Evolutionary conservation across 148 eudicot genomes (phyloP).

Genomic region (Chenopodium album): DNA sequence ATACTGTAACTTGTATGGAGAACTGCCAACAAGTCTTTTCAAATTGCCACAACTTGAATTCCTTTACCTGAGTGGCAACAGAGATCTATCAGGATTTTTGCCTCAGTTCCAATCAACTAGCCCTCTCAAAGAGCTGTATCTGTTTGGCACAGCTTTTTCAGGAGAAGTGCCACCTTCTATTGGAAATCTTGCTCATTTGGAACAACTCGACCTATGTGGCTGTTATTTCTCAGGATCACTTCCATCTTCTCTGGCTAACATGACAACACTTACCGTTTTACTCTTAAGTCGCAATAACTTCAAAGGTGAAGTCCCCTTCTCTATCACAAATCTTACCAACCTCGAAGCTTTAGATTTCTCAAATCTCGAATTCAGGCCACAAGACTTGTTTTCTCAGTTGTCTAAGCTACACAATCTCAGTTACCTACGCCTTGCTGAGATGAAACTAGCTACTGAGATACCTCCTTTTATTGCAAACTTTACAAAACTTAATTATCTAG

Average conservation of each 20-base stretch:
- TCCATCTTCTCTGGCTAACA: constrained; percentile 21
- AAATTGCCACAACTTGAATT: constrained; percentile 30
- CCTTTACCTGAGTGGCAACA: constrained; percentile 25
- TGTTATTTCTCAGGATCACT: constrained; percentile 27
- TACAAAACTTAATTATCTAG: constrained; percentile 10
- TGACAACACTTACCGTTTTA: constrained; percentile 14
- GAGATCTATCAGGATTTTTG: constrained; percentile 19
- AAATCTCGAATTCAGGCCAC: not conserved
- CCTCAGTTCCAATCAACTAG: constrained; percentile 21
- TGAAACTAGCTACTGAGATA: constrained; percentile 15
- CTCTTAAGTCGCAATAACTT: constrained; percentile 6
- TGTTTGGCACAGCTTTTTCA: constrained; percentile 13
- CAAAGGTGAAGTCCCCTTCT: constrained; percentile 7
- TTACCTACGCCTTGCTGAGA: constrained; percentile 4
- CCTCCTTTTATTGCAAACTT: constrained; percentile 15
- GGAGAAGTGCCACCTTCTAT: constrained; percentile 26
- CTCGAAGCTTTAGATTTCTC: constrained; percentile 3
- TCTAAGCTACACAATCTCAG: not conserved
- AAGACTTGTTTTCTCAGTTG: not conserved
- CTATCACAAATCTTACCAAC: constrained; percentile 3
- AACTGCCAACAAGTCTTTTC: constrained; percentile 29
- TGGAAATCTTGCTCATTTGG: constrained; percentile 16
- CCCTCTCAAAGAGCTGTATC: constrained; percentile 3
- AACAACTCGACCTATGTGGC: not conserved
- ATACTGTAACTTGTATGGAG: constrained; percentile 29